These are phyloP conservation scores for Phytopythium chamaehyphon DNA, from an alignment of 352 stramenopile species.

Conservation along the genomic window DNA sequence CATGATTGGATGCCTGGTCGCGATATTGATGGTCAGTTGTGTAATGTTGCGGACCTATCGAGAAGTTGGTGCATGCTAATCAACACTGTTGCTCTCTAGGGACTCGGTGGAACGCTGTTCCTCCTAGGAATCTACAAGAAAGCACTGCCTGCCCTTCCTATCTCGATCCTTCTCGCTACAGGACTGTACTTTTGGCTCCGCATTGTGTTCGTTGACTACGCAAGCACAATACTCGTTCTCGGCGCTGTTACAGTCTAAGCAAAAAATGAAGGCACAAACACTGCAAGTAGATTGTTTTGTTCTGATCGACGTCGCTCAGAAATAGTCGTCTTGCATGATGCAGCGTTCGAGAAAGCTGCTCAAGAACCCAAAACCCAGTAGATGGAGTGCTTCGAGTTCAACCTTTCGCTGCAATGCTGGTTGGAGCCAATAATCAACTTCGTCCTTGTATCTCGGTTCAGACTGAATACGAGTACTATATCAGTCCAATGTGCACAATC, in stretches of 20 bases:
- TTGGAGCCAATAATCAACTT: slow-evolving; percentile 54
- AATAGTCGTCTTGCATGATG: slow-evolving; percentile 37
- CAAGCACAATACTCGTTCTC: slow-evolving; percentile 30
- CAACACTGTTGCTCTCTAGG: slow-evolving; percentile 25
- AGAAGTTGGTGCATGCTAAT: too few relatives aligned
- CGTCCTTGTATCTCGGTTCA: slow-evolving; percentile 39
- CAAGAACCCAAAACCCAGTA: slow-evolving; percentile 73
- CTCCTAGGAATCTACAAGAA: slow-evolving; percentile 94
- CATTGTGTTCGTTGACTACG: slow-evolving; percentile 65
- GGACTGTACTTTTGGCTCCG: slow-evolving; percentile 82
- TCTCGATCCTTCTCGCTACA: slow-evolving; percentile 85
- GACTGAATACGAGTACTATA: slow-evolving; percentile 31
- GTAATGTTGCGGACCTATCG: too few relatives aligned
- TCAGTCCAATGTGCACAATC: too few relatives aligned
- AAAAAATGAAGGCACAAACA: not conserved
- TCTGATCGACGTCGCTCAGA: slow-evolving; percentile 15
- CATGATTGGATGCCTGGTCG: slow-evolving; percentile 92
- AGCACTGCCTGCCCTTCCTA: slow-evolving; percentile 96
- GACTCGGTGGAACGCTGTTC: slow-evolving; percentile 93
- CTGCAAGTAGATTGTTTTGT: too few relatives aligned
- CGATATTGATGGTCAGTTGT: slow-evolving; percentile 89
- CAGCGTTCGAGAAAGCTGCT: slow-evolving; percentile 46
- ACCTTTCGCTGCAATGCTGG: slow-evolving; percentile 58
- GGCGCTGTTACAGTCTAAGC: slow-evolving; percentile 16
- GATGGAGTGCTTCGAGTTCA: slow-evolving; percentile 77